These are phyloP conservation scores for Penicillium sp. DNA, from an alignment of 2,329 filamentous ascomycete species.

Conservation along the genomic window DNA sequence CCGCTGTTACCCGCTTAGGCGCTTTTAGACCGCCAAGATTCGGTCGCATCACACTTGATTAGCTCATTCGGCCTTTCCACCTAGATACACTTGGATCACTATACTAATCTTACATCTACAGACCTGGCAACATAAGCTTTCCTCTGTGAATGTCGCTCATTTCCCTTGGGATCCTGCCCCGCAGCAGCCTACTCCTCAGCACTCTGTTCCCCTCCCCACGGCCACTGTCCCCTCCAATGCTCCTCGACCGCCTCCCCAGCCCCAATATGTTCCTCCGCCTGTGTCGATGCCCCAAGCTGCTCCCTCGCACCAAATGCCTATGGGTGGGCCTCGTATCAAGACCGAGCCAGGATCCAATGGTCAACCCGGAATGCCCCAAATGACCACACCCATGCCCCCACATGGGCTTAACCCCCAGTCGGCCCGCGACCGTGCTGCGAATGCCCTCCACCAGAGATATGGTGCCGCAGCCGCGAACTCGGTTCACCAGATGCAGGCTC, in stretches of 20 bases:
- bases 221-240: slow-evolving; percentile 47
- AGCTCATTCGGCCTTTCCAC: slow-evolving; percentile 14
- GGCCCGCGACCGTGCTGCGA: slow-evolving; percentile 56
- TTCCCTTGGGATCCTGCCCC: slow-evolving; percentile 96
- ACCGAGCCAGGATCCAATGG: slow-evolving; percentile 50
- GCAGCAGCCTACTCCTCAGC: slow-evolving; percentile 51
- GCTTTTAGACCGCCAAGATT: slow-evolving; percentile 26
- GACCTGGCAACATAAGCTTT: slow-evolving; percentile 93
- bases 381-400: slow-evolving; percentile 35
- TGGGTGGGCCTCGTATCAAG: slow-evolving; percentile 51
- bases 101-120: slow-evolving; percentile 40
- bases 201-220: slow-evolving; percentile 38
- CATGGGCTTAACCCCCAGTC: slow-evolving; percentile 44
- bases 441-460: slow-evolving; percentile 51
- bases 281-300: slow-evolving; percentile 37
- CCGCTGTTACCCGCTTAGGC: slow-evolving; percentile 33
- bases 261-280: slow-evolving; percentile 38
- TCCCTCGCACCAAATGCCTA: slow-evolving; percentile 28
- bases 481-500: slow-evolving; percentile 46
- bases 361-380: slow-evolving; percentile 32
- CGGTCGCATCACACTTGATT: slow-evolving; percentile 6
- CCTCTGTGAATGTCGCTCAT: slow-evolving; percentile 75
- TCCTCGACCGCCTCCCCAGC: slow-evolving; percentile 34
- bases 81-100: background rate
- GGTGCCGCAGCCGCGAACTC: slow-evolving; percentile 45